Percentiles rank a stretch among this genome's conserved stretches.
phyloP scores from a whole-genome alignment of 148 eudicot genomes.

The Vaccinium macrocarpon region DNA sequence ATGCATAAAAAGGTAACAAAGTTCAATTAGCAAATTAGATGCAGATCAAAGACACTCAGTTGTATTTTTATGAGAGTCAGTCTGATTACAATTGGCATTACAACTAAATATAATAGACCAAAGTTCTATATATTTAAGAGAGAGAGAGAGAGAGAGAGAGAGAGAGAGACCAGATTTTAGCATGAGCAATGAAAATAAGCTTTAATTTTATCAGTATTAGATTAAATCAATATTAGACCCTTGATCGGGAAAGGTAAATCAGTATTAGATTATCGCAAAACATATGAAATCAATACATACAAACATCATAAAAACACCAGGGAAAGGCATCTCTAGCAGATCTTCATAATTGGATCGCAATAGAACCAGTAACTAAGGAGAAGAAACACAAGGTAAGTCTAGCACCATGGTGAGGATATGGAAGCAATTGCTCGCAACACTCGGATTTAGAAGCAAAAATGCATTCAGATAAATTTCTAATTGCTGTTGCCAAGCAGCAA shows the following conservation, averaged over 20 bases:
- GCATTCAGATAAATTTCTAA: too few relatives aligned
- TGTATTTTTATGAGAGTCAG: not conserved
- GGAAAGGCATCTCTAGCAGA: not conserved
- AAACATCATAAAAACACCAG: not conserved
- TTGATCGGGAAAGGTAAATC: not conserved
- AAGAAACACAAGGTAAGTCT: not conserved
- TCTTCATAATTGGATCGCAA: not conserved
- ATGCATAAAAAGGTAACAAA: slow-evolving; percentile 17
- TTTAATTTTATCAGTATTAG: not conserved
- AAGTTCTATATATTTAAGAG: not conserved
- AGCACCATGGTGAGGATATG: not conserved
- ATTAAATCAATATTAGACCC: slow-evolving; percentile 2
- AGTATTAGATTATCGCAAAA: not conserved
- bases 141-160: too few relatives aligned
- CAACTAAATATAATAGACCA: not conserved
- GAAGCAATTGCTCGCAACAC: not conserved
- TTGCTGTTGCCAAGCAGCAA: not conserved
- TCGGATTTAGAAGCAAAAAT: not conserved
- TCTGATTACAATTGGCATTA: not conserved
- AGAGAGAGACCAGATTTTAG: not conserved
- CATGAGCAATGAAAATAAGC: not conserved
- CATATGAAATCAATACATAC: not conserved
- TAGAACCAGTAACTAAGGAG: not conserved
- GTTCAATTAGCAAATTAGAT: slow-evolving; percentile 9
- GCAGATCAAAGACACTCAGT: slow-evolving; percentile 7